Evolutionary conservation across 768 basidiomycete genomes (phyloP).

Genomic region (Kwoniella shandongensis): DNA sequence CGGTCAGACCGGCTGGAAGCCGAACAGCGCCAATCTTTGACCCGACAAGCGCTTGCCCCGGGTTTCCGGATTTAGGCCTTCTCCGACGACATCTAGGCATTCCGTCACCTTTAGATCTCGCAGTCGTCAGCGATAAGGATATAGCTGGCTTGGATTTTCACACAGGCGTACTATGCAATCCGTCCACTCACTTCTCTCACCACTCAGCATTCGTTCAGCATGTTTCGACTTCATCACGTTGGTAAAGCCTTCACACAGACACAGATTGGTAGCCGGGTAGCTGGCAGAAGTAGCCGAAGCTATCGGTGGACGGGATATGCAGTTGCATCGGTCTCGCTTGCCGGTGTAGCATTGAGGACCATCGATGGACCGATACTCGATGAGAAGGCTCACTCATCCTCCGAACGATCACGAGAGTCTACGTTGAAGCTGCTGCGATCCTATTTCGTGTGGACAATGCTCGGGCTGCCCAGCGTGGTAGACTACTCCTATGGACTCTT

Average conservation of each 20-base stretch:
- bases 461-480: constrained; percentile 72
- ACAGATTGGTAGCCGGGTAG: neutral
- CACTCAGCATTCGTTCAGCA: too few species aligned
- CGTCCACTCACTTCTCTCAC: too few species aligned
- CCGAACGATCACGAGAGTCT: neutral
- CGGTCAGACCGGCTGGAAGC: too few species aligned
- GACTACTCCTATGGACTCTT: constrained; percentile 70
- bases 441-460: constrained; percentile 75
- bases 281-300: neutral
- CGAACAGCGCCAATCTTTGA: too few species aligned
- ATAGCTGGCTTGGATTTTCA: too few species aligned
- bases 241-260: neutral
- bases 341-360: neutral
- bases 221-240: neutral
- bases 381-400: neutral
- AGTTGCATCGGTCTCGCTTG: neutral
- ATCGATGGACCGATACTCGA: neutral
- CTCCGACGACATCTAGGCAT: too few species aligned
- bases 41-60: too few species aligned
- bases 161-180: too few species aligned
- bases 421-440: constrained; percentile 60
- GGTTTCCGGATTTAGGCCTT: too few species aligned
- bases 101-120: too few species aligned
- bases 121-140: too few species aligned
- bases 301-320: constrained; percentile 2